phyloP scores from a whole-genome alignment of 2,329 filamentous ascomycete species.

The Plectosphaerella cucumerina region DNA sequence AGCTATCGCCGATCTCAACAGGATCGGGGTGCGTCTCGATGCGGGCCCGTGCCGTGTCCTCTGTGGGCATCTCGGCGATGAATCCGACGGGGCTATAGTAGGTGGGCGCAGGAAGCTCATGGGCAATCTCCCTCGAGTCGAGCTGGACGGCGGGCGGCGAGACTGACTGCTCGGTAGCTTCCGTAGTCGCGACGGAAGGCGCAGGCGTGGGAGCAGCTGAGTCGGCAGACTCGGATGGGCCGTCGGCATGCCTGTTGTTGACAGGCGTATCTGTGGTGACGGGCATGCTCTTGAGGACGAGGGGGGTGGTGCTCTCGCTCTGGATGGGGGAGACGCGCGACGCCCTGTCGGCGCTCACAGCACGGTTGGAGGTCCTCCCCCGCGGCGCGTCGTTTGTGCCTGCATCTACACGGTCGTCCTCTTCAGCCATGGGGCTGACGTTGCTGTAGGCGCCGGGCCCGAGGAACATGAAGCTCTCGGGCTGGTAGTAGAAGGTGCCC shows the following conservation, averaged over 20 bases:
- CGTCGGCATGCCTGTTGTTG: background rate
- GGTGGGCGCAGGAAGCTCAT: conserved; percentile 23
- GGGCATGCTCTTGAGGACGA: conserved; percentile 15
- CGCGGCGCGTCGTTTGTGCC: conserved; percentile 3
- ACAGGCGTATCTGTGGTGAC: conserved; percentile 4
- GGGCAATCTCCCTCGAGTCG: conserved; percentile 26
- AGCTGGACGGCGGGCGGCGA: conserved; percentile 20
- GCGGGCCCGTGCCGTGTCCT: conserved; percentile 32
- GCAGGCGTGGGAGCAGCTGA: conserved; percentile 2
- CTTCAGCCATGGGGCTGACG: conserved; percentile 36
- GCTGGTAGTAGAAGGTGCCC: conserved; percentile 40
- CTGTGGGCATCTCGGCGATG: conserved; percentile 44
- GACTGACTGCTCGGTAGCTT: background rate
- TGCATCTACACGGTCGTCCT: conserved; percentile 25
- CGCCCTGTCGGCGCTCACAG: background rate
- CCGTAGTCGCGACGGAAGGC: no score
- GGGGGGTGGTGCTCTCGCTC: conserved; percentile 20
- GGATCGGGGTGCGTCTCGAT: conserved; percentile 39
- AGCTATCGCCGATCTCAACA: conserved; percentile 38
- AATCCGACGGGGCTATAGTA: conserved; percentile 36
- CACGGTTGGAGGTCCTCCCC: background rate
- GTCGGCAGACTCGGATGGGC: background rate
- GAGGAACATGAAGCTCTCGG: conserved; percentile 49
- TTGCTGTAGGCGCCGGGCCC: conserved; percentile 42
- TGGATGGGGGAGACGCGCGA: conserved; percentile 17